Percentiles rank a stretch among this genome's conserved stretches.
phyloP scores from a whole-genome alignment of 495 filamentous ascomycete genomes.

The Glutinoglossum americanum region DNA sequence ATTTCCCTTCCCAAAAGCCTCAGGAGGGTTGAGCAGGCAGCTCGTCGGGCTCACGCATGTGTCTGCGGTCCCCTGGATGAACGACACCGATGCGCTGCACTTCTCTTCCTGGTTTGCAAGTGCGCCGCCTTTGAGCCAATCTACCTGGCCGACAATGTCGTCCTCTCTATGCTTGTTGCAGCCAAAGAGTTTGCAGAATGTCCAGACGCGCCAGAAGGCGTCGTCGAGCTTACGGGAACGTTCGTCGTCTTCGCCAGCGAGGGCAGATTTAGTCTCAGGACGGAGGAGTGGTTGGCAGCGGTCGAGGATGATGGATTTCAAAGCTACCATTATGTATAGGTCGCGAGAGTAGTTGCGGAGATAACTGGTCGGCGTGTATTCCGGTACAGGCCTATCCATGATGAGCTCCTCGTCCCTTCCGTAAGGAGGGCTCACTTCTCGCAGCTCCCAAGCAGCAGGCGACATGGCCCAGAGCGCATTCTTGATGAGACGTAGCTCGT shows the following conservation, averaged over 20 bases:
- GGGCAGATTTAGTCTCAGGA: conserved; percentile 31
- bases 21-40: conserved; percentile 32
- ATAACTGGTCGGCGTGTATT: conserved; percentile 35
- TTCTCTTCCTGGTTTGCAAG: conserved; percentile 3
- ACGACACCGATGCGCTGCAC: conserved; percentile 9
- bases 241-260: conserved; percentile 26
- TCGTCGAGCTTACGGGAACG: conserved; percentile 35
- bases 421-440: conserved; percentile 38
- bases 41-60: conserved; percentile 27
- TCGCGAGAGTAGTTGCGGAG: conserved; percentile 33
- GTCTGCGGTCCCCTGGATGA: conserved; percentile 16
- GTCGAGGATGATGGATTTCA: conserved; percentile 37
- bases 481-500: conserved; percentile 35
- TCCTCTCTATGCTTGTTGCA: conserved; percentile 34
- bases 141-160: conserved; percentile 39
- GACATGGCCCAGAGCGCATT: conserved; percentile 32
- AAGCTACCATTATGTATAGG: conserved; percentile 32
- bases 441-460: conserved; percentile 42
- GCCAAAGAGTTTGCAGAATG: conserved; percentile 47
- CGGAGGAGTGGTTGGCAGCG: conserved; percentile 37
- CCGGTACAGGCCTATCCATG: conserved; percentile 26
- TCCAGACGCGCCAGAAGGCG: conserved; percentile 50
- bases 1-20: conserved; percentile 39
- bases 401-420: conserved; percentile 24
- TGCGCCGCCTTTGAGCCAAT: conserved; percentile 39